Conservation (phyloP, 75 land plant species). For the Pinus taeda region DNA sequence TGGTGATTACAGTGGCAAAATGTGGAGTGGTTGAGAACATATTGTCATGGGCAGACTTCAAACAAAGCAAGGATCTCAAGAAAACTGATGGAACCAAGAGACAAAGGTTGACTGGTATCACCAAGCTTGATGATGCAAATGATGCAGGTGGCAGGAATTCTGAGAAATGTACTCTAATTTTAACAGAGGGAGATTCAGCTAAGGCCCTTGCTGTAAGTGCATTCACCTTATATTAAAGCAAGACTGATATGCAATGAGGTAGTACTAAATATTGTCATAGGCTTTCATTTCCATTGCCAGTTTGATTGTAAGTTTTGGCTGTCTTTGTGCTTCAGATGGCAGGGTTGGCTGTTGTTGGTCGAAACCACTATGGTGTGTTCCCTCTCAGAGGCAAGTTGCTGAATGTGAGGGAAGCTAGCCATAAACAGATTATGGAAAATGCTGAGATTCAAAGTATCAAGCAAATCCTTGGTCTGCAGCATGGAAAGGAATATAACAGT, state of each 20-base stretch:
- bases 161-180: conserved; percentile 85
- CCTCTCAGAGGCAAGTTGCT: conserved; percentile 93
- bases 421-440: conserved; percentile 80
- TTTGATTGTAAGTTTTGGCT: neutral
- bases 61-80: conserved; percentile 94
- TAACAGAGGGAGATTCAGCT: conserved; percentile 99
- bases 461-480: conserved; percentile 91
- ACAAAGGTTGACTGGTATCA: conserved; percentile 52
- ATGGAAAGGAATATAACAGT: conserved; percentile 72
- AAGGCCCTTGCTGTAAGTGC: conserved; percentile 93
- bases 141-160: conserved; percentile 92
- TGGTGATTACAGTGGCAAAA: conserved; percentile 58
- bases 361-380: conserved; percentile 85
- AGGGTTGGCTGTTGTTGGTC: conserved; percentile 91
- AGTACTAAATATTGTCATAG: neutral
- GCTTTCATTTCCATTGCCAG: neutral
- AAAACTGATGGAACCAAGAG: conserved; percentile 94
- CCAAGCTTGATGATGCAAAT: conserved; percentile 95
- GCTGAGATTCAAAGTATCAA: conserved; percentile 83
- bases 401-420: conserved; percentile 91
- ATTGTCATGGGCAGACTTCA: conserved; percentile 91
- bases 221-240: neutral
- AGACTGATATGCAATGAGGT: neutral
- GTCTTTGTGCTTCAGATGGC: conserved; percentile 62
- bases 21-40: conserved; percentile 87